Percentiles rank a stretch among this genome's conserved stretches.
phyloP scores from a whole-genome alignment of 2,329 filamentous ascomycete genomes.

The Colletotrichum sp. region DNA sequence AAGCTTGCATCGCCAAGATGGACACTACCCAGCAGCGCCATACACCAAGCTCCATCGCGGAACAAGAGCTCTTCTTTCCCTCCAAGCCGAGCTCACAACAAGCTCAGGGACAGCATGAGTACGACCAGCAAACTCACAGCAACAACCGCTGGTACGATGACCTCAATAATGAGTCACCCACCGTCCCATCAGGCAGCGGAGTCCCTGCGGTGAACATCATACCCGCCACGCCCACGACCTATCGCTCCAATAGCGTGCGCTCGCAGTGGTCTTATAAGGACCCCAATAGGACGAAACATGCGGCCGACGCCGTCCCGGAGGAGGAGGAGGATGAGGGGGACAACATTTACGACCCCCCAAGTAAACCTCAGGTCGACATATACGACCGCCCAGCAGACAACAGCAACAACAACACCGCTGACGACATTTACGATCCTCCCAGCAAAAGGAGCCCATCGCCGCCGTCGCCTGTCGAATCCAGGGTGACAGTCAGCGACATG shows the following conservation, averaged over 20 bases:
- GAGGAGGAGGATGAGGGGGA: constrained; percentile 13
- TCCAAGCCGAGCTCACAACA: neutral
- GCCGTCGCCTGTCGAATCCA: neutral
- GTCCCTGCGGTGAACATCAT: constrained; percentile 19
- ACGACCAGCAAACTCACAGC: neutral
- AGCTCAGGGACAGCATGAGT: neutral
- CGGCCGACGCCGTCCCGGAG: neutral
- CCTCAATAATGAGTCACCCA: constrained; percentile 11
- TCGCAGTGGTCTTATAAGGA: constrained; percentile 10
- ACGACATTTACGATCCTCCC: constrained; percentile 8
- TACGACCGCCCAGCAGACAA: neutral
- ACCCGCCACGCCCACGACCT: constrained; percentile 14
- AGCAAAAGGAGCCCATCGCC: neutral
- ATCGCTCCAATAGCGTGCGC: constrained; percentile 17
- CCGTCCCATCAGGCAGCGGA: constrained; percentile 2
- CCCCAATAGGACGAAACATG: neutral
- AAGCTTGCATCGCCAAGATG: neutral
- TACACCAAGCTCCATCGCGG: constrained; percentile 14
- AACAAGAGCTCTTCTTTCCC: constrained; percentile 11
- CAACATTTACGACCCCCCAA: constrained; percentile 9
- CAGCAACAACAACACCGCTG: neutral
- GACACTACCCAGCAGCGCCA: constrained; percentile 12
- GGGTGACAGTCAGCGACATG: neutral
- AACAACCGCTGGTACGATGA: constrained; percentile 3
- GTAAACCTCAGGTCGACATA: neutral